Base-by-base conservation (phyloP, 2,329 filamentous ascomycete genomes). In the Paecilomyces sp. region DNA sequence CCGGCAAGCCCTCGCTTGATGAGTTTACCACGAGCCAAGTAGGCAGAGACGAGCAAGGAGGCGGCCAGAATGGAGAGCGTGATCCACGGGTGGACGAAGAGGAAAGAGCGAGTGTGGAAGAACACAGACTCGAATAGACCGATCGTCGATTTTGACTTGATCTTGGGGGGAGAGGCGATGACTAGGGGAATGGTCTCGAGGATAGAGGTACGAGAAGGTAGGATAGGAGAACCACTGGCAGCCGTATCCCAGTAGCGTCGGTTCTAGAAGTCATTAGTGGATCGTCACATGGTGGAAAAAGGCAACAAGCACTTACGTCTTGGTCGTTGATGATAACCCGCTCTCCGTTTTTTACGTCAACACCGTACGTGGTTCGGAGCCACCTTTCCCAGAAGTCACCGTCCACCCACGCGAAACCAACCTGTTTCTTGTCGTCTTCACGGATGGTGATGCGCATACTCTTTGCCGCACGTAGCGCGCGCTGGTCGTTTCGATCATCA, bases 321-420 rank as follows among this genome's bases (percentile, higher is more conserved):
- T 97, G 91, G 68, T 99, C 94, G 66, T 97, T 97, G 77, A 99
- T 94, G 61, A 99, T 89, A 58, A 99, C 90, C 63, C 91, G 86
- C 74, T 97, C 94, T 55, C 93, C 92, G 63, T 94, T 87, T 62
- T 80, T 81, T 33, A 94, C 87, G 67, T 95, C 90, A 66, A 97
- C 89, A 58, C 93, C 93, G 70, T 96, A 99, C 0, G 93, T 97
- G n/a, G 88, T 92, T 66, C 89, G 85, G 64, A 99, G 86, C 94
- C 94, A 99, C 63, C 93, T 85, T 75, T 97, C 92, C 94, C 94
- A 99, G 75, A 97, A 97, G 7, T 91, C 85, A 56, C 92, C 92
- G 72, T 99, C 94, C 12, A 97, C 91, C 94, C 94, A 99, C 12
- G 94, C 94, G 75, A 99, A 99, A 8, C 86, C 85, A 51, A 97